Evolutionary conservation across 1,139 yeast species (phyloP).

Genomic region (Geotrichum reessii): DNA sequence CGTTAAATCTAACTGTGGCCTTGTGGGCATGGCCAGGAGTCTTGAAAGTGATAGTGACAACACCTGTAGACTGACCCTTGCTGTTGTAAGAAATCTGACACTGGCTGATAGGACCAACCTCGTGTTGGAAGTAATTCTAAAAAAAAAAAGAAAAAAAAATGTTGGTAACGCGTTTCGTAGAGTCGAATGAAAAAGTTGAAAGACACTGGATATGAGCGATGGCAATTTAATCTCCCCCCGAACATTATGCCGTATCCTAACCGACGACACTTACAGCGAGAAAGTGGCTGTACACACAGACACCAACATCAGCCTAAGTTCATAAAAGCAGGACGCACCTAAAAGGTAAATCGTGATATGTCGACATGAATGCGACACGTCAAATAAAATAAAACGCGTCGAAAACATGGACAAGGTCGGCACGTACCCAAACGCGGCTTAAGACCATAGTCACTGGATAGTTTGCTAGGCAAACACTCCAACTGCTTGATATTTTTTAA

Average conservation of each 20-base stretch:
- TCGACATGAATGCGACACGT: not conserved
- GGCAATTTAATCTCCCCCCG: not conserved
- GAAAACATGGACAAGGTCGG: not conserved
- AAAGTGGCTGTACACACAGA: not conserved
- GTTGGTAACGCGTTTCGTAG: slow-evolving; percentile 3
- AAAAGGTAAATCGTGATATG: not conserved
- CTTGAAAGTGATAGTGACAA: slow-evolving; percentile 78
- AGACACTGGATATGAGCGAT: not conserved
- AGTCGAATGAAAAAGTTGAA: slow-evolving; percentile 1
- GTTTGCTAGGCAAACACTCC: not conserved
- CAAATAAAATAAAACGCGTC: not conserved
- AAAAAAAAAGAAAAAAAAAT: slow-evolving; percentile 14
- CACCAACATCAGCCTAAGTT: not conserved
- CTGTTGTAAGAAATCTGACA: slow-evolving; percentile 76
- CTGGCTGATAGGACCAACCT: slow-evolving; percentile 77
- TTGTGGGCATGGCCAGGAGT: slow-evolving; percentile 59
- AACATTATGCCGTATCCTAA: not conserved
- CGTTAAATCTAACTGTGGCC: slow-evolving; percentile 82
- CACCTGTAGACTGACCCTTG: slow-evolving; percentile 86
- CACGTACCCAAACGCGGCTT: not conserved
- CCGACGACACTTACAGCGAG: not conserved
- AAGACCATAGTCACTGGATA: not conserved
- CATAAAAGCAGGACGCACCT: not conserved
- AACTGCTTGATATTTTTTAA: not conserved
- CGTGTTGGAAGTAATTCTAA: slow-evolving; percentile 83